Evolutionary conservation across 108 stramenopile species (phyloP).

Genomic region (Phaeodactylum tricornutum): DNA sequence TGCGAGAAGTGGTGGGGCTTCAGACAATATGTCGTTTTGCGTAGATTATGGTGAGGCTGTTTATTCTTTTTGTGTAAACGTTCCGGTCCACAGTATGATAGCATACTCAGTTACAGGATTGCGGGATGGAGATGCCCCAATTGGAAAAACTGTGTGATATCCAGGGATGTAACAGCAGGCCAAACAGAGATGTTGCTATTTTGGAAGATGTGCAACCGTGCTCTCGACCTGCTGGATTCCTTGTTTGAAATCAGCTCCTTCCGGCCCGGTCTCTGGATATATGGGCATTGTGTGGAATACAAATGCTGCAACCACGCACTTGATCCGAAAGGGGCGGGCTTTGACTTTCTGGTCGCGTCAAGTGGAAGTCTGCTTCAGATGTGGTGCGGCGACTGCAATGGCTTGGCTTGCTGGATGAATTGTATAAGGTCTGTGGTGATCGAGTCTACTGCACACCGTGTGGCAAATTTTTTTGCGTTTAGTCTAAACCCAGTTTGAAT

Average conservation of each 20-base stretch:
- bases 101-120: conserved; percentile 30
- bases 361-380: too few species aligned
- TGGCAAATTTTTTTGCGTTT: too few species aligned
- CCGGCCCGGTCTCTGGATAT: conserved; percentile 58
- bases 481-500: too few species aligned
- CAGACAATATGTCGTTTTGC: conserved; percentile 73
- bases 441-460: too few species aligned
- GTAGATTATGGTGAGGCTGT: conserved; percentile 85
- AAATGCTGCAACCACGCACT: conserved; percentile 23
- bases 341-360: too few species aligned
- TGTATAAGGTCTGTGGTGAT: too few species aligned
- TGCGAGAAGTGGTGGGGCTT: conserved; percentile 49
- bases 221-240: conserved; percentile 60
- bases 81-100: conserved; percentile 62
- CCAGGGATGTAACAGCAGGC: conserved; percentile 47
- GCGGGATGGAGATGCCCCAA: conserved; percentile 82
- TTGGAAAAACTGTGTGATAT: conserved; percentile 86
- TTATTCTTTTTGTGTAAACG: conserved; percentile 73
- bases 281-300: conserved; percentile 65
- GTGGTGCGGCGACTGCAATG: too few species aligned
- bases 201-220: conserved; percentile 84
- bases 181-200: conserved; percentile 60
- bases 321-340: conserved; percentile 20
- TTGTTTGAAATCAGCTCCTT: conserved; percentile 44
- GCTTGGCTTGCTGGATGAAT: too few species aligned